A percentile compares a stretch with the other conserved stretches of the same genome.
Evolutionary conservation across 2,329 filamentous ascomycete genomes (phyloP).

Genomic region (Pseudonectria buxi): DNA sequence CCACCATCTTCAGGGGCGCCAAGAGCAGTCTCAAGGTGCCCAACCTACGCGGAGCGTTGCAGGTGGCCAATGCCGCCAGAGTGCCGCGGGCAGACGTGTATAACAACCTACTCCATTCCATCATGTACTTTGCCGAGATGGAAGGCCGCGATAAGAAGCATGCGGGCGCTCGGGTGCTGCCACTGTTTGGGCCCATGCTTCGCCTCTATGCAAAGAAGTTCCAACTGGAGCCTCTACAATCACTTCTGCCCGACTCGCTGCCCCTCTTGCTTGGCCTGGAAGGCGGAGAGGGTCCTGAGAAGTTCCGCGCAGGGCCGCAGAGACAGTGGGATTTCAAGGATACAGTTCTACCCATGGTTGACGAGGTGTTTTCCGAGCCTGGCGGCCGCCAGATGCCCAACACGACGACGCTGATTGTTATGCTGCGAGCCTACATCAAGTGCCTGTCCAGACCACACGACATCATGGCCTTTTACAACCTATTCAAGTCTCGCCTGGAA

Average conservation of each 20-base stretch:
- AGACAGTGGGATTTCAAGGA: conserved; percentile 24
- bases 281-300: conserved; percentile 13
- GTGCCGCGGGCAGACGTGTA: conserved; percentile 30
- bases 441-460: conserved; percentile 33
- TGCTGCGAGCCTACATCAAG: conserved; percentile 41
- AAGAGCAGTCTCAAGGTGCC: conserved; percentile 49
- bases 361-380: conserved; percentile 23
- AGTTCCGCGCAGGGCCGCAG: conserved; percentile 12
- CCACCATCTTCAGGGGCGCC: conserved; percentile 64
- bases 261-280: conserved; percentile 24
- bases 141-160: conserved; percentile 29
- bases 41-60: conserved; percentile 37
- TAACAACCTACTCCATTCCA: conserved; percentile 40
- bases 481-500: conserved; percentile 39
- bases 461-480: conserved; percentile 39
- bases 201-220: conserved; percentile 44
- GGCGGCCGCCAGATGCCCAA: conserved; percentile 27
- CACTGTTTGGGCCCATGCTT: conserved; percentile 42
- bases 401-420: conserved; percentile 35
- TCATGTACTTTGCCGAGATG: conserved; percentile 37
- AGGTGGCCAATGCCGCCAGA: conserved; percentile 42
- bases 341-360: conserved; percentile 28
- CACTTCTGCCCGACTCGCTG: conserved; percentile 29
- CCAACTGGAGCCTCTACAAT: conserved; percentile 37
- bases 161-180: conserved; percentile 26